Conservation (phyloP, 345 rosid genomes). For the Chamaenerion angustifolium region DNA sequence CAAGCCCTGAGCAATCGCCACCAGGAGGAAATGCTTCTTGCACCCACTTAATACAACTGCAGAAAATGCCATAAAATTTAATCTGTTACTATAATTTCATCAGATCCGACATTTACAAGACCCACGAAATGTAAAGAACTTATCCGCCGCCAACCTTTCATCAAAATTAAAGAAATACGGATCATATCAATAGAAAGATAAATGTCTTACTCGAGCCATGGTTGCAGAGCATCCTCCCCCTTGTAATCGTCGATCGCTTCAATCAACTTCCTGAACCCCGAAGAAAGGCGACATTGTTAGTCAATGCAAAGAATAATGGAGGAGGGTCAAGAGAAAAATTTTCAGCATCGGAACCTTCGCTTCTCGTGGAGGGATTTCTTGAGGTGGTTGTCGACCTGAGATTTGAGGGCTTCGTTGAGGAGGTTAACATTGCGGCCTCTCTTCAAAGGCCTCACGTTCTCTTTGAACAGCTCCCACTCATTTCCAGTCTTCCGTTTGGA, state of each 20-base stretch:
- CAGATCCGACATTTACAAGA: too few relatives aligned
- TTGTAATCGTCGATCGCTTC: slow-evolving; percentile 58
- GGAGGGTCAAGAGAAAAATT: neutral
- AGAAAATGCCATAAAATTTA: neutral
- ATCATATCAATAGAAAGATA: neutral
- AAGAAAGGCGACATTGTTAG: neutral
- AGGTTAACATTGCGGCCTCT: slow-evolving; percentile 66
- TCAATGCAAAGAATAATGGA: neutral
- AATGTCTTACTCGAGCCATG: slow-evolving; percentile 65
- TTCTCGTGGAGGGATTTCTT: slow-evolving; percentile 43
- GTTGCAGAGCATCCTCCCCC: slow-evolving; percentile 76
- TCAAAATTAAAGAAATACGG: neutral
- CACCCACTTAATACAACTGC: slow-evolving; percentile 87
- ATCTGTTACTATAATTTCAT: too few relatives aligned
- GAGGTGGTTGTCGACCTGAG: slow-evolving; percentile 34
- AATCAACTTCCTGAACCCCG: slow-evolving; percentile 43
- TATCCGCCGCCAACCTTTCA: too few relatives aligned
- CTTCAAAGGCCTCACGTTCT: slow-evolving; percentile 75
- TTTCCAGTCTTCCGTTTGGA: slow-evolving; percentile 52
- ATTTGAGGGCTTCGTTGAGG: slow-evolving; percentile 62
- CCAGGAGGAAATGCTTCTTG: slow-evolving; percentile 80
- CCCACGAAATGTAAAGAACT: too few relatives aligned
- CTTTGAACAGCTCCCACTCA: slow-evolving; percentile 93
- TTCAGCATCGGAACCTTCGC: slow-evolving; percentile 32
- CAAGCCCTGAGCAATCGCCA: slow-evolving; percentile 70